Conservation (phyloP, 2,329 filamentous ascomycete species). For the Colletotrichum tanaceti region DNA sequence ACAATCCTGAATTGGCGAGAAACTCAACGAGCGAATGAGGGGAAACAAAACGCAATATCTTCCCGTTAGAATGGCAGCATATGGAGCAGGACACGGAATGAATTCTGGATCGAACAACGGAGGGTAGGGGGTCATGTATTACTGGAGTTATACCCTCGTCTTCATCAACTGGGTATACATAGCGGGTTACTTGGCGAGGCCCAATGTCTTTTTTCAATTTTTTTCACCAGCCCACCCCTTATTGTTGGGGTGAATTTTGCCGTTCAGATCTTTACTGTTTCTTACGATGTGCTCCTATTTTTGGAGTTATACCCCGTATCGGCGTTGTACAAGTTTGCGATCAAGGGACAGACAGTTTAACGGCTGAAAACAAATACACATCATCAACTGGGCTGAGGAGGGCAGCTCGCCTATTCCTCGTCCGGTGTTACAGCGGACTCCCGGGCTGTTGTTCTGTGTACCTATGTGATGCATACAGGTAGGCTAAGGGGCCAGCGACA, state of each 20-base stretch:
- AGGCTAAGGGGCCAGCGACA: not conserved
- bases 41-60: not conserved
- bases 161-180: not conserved
- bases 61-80: slow-evolving; percentile 3
- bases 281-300: slow-evolving; percentile 16
- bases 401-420: not conserved
- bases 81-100: slow-evolving; percentile 4
- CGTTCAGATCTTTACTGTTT: slow-evolving; percentile 1
- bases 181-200: not conserved
- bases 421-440: not conserved
- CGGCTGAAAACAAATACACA: slow-evolving; percentile 1
- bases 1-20: not conserved
- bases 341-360: not conserved
- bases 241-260: not conserved
- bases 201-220: not conserved
- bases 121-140: not conserved
- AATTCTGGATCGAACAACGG: not conserved
- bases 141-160: slow-evolving; percentile 10
- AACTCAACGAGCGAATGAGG: not conserved
- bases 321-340: slow-evolving; percentile 16
- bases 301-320: slow-evolving; percentile 27
- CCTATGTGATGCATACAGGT: not conserved
- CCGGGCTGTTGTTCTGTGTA: not conserved
- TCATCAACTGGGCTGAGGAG: slow-evolving; percentile 46
- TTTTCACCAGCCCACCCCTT: not conserved